Evolutionary conservation across 108 stramenopile genomes (phyloP).

Genomic region (Nitzschia inconspicua): DNA sequence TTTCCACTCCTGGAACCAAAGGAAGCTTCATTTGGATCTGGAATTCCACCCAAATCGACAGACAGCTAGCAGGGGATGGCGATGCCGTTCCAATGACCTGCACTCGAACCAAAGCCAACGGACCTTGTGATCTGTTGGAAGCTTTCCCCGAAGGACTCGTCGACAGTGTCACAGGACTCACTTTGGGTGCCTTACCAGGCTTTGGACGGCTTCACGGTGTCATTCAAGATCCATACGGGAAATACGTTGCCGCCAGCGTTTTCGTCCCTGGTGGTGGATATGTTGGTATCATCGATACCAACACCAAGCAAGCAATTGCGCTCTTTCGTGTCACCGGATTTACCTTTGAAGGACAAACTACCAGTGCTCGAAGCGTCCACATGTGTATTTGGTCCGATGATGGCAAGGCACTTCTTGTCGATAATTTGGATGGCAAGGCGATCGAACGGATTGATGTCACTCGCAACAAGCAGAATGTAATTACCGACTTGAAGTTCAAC

Average conservation of each 20-base stretch:
- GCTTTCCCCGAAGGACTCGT: slow-evolving; percentile 26
- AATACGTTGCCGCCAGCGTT: slow-evolving; percentile 25
- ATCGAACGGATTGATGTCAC: slow-evolving; percentile 31
- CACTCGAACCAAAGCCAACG: not conserved
- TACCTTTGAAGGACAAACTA: too few relatives aligned
- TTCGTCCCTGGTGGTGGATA: slow-evolving; percentile 23
- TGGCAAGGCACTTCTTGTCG: slow-evolving; percentile 15
- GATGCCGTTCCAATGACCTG: slow-evolving; percentile 13
- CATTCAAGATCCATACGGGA: slow-evolving; percentile 19
- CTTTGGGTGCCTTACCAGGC: slow-evolving; percentile 4
- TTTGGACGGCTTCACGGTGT: slow-evolving; percentile 32
- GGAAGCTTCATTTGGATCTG: slow-evolving; percentile 31
- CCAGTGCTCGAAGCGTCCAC: slow-evolving; percentile 17
- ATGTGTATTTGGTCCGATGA: slow-evolving; percentile 31
- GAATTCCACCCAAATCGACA: slow-evolving; percentile 10
- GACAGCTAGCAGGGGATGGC: not conserved
- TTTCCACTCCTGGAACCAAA: slow-evolving; percentile 2
- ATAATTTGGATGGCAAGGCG: slow-evolving; percentile 31
- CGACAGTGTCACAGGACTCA: slow-evolving; percentile 2
- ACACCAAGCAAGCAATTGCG: slow-evolving; percentile 28
- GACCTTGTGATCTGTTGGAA: slow-evolving; percentile 26
- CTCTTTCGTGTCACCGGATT: slow-evolving; percentile 25
- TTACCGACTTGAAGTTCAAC: slow-evolving; percentile 17
- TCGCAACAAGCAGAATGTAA: slow-evolving; percentile 11
- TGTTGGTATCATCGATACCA: slow-evolving; percentile 17